phyloP scores from a whole-genome alignment of 225 moss, liverwort and hornwort genomes.

The Bryoerythrophyllum caledonicum region DNA sequence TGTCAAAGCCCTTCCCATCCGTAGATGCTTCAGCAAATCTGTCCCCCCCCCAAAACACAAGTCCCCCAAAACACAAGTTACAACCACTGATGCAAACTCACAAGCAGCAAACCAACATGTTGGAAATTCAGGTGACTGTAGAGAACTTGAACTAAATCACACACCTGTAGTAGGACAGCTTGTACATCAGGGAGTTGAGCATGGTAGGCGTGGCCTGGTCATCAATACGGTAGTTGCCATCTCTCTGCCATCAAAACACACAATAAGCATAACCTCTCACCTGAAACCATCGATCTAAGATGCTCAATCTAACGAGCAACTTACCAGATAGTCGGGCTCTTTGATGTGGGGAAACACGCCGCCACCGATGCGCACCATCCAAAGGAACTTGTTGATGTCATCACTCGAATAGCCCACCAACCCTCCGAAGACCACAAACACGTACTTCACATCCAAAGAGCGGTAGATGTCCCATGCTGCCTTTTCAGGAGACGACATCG shows the following conservation, averaged over 20 bases:
- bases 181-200: constrained; percentile 98
- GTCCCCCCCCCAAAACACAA: constrained; percentile 23
- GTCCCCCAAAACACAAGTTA: constrained; percentile 15
- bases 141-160: background rate
- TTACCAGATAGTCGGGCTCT: constrained; percentile 96
- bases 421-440: constrained; percentile 98
- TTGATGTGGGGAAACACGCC: constrained; percentile 98
- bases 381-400: constrained; percentile 98
- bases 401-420: constrained; percentile 98
- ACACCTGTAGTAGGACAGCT: constrained; percentile 96
- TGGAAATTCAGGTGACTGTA: too few relatives aligned
- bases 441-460: constrained; percentile 92
- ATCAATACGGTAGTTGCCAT: constrained; percentile 96
- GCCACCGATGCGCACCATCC: constrained; percentile 99
- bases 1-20: constrained; percentile 95
- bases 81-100: constrained; percentile 10
- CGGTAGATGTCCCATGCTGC: constrained; percentile 98
- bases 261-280: background rate
- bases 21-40: constrained; percentile 94
- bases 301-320: constrained; percentile 20
- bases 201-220: constrained; percentile 93
- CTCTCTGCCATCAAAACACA: constrained; percentile 55
- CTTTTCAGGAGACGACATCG: constrained; percentile 98
- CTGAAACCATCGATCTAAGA: constrained; percentile 5
- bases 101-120: background rate